Evolutionary conservation across 805 yeast species (phyloP).

Genomic region (Saccharomycopsis fodiens): DNA sequence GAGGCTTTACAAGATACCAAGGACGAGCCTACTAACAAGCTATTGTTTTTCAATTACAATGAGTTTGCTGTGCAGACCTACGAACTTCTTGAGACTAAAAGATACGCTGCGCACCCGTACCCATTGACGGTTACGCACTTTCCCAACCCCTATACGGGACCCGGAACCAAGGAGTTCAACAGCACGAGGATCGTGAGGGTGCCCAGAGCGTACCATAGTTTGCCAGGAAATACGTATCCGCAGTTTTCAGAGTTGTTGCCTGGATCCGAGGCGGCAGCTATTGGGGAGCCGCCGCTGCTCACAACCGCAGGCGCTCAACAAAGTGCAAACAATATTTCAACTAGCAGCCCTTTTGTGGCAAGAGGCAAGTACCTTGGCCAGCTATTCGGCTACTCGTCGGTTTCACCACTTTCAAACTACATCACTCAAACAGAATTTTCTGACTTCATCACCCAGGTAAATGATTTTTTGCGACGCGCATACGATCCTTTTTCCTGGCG

Average conservation of each 20-base stretch:
- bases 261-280: constrained; percentile 59
- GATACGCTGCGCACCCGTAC: constrained; percentile 24
- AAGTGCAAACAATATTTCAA: too few species aligned
- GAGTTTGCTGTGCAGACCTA: constrained; percentile 40
- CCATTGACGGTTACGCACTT: constrained; percentile 55
- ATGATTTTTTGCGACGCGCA: constrained; percentile 33
- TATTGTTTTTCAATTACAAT: constrained; percentile 59
- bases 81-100: constrained; percentile 21
- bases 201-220: constrained; percentile 41
- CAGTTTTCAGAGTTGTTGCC: constrained; percentile 49
- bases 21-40: constrained; percentile 10
- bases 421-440: constrained; percentile 33
- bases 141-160: constrained; percentile 45
- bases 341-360: constrained; percentile 27
- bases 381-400: constrained; percentile 45
- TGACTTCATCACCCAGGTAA: constrained; percentile 37
- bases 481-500: constrained; percentile 33
- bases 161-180: constrained; percentile 25
- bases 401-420: constrained; percentile 40
- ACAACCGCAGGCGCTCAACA: background rate
- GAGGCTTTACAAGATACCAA: too few species aligned
- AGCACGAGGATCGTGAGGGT: constrained; percentile 55
- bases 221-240: constrained; percentile 33
- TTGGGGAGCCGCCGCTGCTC: constrained; percentile 1
- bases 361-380: constrained; percentile 35